Base-by-base conservation (phyloP, 306 rosid genomes). In the Hippophae rhamnoides region DNA sequence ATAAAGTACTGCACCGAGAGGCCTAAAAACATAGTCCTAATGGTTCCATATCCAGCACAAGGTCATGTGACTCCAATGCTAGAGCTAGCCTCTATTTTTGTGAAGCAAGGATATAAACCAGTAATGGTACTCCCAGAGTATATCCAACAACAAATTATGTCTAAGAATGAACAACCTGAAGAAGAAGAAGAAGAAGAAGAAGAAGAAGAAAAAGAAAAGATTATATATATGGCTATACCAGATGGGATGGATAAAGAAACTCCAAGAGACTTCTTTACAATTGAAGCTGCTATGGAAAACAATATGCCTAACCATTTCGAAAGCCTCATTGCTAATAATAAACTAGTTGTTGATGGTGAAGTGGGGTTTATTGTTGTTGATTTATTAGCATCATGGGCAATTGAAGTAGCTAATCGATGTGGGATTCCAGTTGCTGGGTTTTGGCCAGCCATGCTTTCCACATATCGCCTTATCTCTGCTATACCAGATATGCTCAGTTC, bases 41-140 rank as follows among this genome's bases (percentile, higher is more conserved):
- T 90, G 52, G 82, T 90, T 72, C 95, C 98, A 6, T 90, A 90
- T 73, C 96, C 98, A 0, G 95, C 98, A 13, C 96, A 79, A 52
- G 97, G 97, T 31, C 97, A 90, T 66, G 83, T 90, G 1, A 78
- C 70, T 66, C 95, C 97, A 72, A 87, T 90, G 89, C 78, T 87
- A 14, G 79, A 78, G 74, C 66, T 90, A 11, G 97, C 87, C 3
- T 9, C 70, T 2, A 69, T 69, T 43, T 72, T 87, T 46, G 18
- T 62, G 2, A 57, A 43, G 62, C 74, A 54, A 25, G 95, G 87
- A 2, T 79, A 72, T 18, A 61, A 76, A 56, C 64, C 90, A 0
- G 51, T 81, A 44, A 52, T 89, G 6, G 67, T 86, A 27, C 61
- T 83, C 0, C 90, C 94, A 0, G 73, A 69, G 40, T 54, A 49